A percentile compares a stretch with the other conserved stretches of the same genome.
Evolutionary conservation across 768 basidiomycete species (phyloP).

Genomic region (Trametes sanguinea): DNA sequence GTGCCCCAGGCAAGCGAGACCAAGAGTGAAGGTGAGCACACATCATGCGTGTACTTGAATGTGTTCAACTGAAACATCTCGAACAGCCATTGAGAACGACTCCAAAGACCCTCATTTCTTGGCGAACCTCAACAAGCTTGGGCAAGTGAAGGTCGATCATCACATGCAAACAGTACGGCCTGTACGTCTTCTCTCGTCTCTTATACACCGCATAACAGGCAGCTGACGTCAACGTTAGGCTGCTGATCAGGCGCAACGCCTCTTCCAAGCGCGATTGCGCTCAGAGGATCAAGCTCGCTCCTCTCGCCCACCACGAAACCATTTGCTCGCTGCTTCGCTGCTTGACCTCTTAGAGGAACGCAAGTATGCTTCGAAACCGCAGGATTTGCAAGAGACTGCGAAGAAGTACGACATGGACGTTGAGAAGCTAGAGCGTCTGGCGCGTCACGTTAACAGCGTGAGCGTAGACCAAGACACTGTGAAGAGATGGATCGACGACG

Average conservation of each 20-base stretch:
- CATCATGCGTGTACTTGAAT: background rate
- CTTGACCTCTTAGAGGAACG: constrained; percentile 63
- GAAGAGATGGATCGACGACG: constrained; percentile 46
- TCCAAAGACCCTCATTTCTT: constrained; percentile 73
- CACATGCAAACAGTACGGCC: constrained; percentile 52
- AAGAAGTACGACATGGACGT: constrained; percentile 56
- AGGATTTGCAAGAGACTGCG: constrained; percentile 53
- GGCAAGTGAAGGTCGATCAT: constrained; percentile 72
- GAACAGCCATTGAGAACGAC: constrained; percentile 60
- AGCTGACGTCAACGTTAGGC: constrained; percentile 13
- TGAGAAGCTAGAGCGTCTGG: constrained; percentile 51
- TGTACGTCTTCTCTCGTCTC: constrained; percentile 37
- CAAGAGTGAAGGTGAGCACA: constrained; percentile 47
- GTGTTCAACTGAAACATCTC: background rate
- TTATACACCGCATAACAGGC: background rate
- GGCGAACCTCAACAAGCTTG: constrained; percentile 62
- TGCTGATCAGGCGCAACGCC: constrained; percentile 39
- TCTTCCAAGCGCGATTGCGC: constrained; percentile 54
- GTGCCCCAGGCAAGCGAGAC: constrained; percentile 49
- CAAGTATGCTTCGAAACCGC: constrained; percentile 45
- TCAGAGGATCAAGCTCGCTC: constrained; percentile 59
- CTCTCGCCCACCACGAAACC: constrained; percentile 46
- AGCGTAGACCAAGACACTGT: constrained; percentile 53
- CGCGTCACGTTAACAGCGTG: constrained; percentile 62
- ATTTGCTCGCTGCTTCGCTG: constrained; percentile 53